Evolutionary conservation across 1,284 basidiomycete genomes (phyloP), one percentile per base, ranked within the genome.

Genomic region (Ceratobasidium sp.): DNA sequence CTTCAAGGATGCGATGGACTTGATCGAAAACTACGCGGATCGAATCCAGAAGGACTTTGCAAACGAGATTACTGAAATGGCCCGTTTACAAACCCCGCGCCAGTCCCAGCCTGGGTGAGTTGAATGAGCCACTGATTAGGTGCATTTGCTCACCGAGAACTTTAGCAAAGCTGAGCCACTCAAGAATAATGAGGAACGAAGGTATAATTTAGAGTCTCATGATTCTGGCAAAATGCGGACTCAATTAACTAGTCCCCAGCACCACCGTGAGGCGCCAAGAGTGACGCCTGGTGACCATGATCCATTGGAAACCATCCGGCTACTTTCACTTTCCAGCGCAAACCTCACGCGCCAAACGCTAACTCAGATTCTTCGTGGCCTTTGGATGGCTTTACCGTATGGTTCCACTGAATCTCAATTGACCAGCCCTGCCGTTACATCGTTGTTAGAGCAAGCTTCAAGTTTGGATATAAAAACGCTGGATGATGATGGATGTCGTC

Each of bases 21-120:
- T 91, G 13, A 82, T 92, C 38, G 79, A 86, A 61, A 77, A 79
- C 0, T 82, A 88, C 56, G 78, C 82, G 3, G 57, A 71, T 1
- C 40, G 80, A 1, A 86, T 91, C 56, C 80, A 85, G 0, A 83
- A 87, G 5, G 84, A 82, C n/a, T 86, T 93, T 48, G 85, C 84
- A 13, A 85, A 87, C 3, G 85, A 82, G 26, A 86, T 93, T 52
- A 85, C 84, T 20, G 85, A 85, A 0, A 87, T 89, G 84, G 0
- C 87, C 88, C 7, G 89, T 89, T 78, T 91, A 0, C 87, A 86
- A 79, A 92, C 89, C 78, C 85, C 90, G 74, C 86, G 86, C 59
- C 84, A 86, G 56, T 82, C 85, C n/a, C 82, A 87, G 13, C 82
- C 88, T 59, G 80, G 84, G 90, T 91, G 80, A 75, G 88, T 85